Base-by-base conservation (phyloP, 129 eudicot species). In the Escallonia rubra region DNA sequence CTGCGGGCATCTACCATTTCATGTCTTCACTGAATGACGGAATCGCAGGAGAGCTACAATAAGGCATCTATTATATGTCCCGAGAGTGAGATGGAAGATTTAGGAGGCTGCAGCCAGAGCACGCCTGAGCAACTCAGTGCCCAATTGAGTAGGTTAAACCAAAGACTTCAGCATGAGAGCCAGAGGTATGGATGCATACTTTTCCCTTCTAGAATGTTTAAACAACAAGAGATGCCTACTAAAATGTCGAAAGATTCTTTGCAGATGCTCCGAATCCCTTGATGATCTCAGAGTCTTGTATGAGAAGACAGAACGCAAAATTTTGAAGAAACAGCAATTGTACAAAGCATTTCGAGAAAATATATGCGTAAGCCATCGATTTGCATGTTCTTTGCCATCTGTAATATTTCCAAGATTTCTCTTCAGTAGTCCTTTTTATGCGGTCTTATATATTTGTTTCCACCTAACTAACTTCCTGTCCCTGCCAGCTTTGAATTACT, bases 11-110 rank as follows among this genome's bases (percentile, higher is more conserved):
- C 47, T 55, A 23, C 51, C 43, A 15, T 10, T 43, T 23, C 34
- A 10, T 72, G 63, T 71, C 58, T 16, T 64, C 40, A 57, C 59
- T 50, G 61, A 38, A 52, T 65, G n/a, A 55, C 72, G 64, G 55
- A 68, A 63, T 59, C 80, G 64, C 80, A 93, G 98, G 89, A 74
- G 60, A 68, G 64, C 59, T 75, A 67, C 77, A 68, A 61, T 41
- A 93, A 89, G 76, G 96, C 96, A 52, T 93, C 96, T 16, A 82
- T 78, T 51, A 86, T 93, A 45, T 86, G 92, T 72, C 90, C 88
- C 4, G 96, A 93, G 76, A 82, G 81, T 80, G 98, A 93, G 74
- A 72, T 93, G 82, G 79, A 86, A 71, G 83, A 67, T 11, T 66
- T 89, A 79, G 96, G 89, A 73, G 96, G 95, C 64, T 68, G 84